Base-by-base conservation (phyloP, 73 alveolate genomes). In the Uronychia setigera region DNA sequence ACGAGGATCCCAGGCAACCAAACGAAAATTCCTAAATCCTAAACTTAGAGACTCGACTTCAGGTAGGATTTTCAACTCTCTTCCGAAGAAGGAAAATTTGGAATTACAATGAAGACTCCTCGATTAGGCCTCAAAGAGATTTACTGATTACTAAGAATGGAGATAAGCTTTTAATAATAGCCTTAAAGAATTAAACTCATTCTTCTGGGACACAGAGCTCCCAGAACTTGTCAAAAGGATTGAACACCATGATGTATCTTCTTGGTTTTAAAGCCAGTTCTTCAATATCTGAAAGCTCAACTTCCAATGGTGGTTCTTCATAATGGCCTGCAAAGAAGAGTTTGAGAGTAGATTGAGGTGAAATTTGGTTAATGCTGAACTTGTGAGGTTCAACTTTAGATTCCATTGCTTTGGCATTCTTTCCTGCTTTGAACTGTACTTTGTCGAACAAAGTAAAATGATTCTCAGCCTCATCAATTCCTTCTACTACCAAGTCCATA, bases 261-360 rank as follows among this genome's bases (percentile, higher is more conserved):
- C 67, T 5, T 11, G 67, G n/a, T 19, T 90, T 59, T 5, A 46
- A 19, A 46, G 67, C 67, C 67, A 46, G 67, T 26, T 27, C 57
- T 58, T 83, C 91, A 28, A 74, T 75, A 32, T 67, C 13, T 78
- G 78, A 86, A 29, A 90, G 26, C 26, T 85, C 92, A 1, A 91
- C 34, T 29, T 83, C 46, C 29, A 76, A 76, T 11, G 95, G 78
- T 33, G 94, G 94, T 60, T 93, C 98, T 32, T 80, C 77, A 84
- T 93, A 93, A 84, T 93, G 98, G 0, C 95, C 98, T 91, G 60
- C 82, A 78, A 91, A 91, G 32, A 59, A 59, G 27, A 93, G 82
- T 34, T 60, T 85, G 0, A 91, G n/a, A n/a, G 76, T 33, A 58
- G 33, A 78, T 25, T 33, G 35, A 0, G 82, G 90, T 14, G 32